Evolutionary conservation across 2,329 filamentous ascomycete species (phyloP).

Genomic region (Alternaria sp.): DNA sequence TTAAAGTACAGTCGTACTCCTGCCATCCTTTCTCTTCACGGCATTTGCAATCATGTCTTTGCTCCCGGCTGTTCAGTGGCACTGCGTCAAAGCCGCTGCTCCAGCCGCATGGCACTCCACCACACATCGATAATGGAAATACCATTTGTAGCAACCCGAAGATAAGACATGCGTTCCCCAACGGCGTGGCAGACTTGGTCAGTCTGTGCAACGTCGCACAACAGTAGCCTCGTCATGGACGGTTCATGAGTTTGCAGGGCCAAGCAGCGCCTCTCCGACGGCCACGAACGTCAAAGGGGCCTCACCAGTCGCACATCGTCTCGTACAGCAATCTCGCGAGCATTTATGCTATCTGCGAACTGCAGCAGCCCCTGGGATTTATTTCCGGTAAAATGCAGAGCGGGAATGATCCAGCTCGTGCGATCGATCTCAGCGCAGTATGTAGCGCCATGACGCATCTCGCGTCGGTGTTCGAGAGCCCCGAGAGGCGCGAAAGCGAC

Average conservation of each 20-base stretch:
- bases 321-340: background rate
- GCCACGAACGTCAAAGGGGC: background rate
- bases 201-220: slow-evolving; percentile 2
- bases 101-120: slow-evolving; percentile 1
- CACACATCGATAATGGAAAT: background rate
- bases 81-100: background rate
- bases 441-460: slow-evolving; percentile 5
- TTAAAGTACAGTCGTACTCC: background rate
- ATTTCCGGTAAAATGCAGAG: background rate
- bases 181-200: background rate
- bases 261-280: background rate
- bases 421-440: slow-evolving; percentile 12
- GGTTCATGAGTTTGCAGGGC: background rate
- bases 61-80: slow-evolving; percentile 1
- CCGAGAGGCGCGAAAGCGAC: slow-evolving; percentile 4
- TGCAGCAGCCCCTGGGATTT: background rate
- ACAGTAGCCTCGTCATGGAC: background rate
- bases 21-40: background rate
- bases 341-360: background rate
- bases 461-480: slow-evolving; percentile 8
- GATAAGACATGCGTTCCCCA: background rate
- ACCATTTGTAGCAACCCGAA: background rate
- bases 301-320: background rate
- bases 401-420: background rate
- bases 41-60: background rate